Percentiles rank a stretch among this genome's conserved stretches.
phyloP scores from a whole-genome alignment of 306 rosid genomes.

The Begonia masoniana region DNA sequence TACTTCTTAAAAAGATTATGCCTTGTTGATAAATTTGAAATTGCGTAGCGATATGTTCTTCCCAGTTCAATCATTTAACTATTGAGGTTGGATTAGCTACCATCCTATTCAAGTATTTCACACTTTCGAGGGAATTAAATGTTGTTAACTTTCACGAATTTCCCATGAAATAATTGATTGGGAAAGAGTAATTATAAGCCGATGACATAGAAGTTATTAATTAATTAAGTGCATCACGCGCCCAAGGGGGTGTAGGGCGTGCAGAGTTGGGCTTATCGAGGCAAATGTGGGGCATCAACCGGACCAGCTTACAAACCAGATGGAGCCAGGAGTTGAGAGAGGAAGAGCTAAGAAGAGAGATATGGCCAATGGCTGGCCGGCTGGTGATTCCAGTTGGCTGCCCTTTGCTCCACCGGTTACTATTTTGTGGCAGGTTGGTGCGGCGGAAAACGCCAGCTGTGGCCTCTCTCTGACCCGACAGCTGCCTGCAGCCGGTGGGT shows the following conservation, averaged over 20 bases:
- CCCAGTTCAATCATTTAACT: no score
- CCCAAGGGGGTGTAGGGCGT: constrained; percentile 16
- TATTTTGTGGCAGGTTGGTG: constrained; percentile 26
- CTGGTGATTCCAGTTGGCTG: background rate
- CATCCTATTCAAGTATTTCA: no score
- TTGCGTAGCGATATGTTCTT: no score
- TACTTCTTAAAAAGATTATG: no score
- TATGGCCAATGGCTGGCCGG: constrained; percentile 19
- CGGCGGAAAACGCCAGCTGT: constrained; percentile 23
- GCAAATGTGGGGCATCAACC: constrained; percentile 52
- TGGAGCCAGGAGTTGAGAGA: background rate
- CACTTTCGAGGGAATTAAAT: no score
- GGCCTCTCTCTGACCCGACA: constrained; percentile 38
- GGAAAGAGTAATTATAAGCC: no score
- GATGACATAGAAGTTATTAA: no score
- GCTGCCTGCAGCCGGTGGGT: constrained; percentile 57
- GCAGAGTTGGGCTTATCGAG: constrained; percentile 43
- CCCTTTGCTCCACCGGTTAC: no score
- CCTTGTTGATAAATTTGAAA: no score
- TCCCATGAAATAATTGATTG: no score
- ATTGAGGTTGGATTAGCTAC: no score
- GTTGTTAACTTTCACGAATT: no score
- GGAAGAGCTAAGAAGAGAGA: background rate
- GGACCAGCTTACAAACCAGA: constrained; percentile 41
- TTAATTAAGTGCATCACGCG: background rate